Base-by-base conservation (phyloP, 1,284 basidiomycete species). In the Moesziomyces sp. region DNA sequence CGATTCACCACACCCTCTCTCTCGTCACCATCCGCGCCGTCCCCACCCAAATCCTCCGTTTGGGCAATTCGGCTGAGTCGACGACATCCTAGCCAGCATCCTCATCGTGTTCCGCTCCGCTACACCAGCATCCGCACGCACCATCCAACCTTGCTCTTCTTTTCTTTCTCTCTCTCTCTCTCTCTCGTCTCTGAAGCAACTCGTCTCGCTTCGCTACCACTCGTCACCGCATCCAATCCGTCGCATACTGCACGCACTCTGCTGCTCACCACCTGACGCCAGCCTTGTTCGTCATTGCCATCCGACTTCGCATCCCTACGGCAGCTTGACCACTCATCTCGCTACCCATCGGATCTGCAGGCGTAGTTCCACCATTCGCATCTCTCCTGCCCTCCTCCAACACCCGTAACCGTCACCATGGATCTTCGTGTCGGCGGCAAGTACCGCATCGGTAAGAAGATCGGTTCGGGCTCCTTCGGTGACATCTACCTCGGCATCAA, bases 401-500 rank as follows among this genome's bases (percentile, higher is more conserved):
- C 58, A 21, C 50, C 16, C 38, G 18, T 21, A n/a, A 38, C 43
- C 57, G 55, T 46, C 56, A 70, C 44, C 54, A 91, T 97, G 84
- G 95, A 97, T 88, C 91, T 97, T 80, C 90, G 94, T 78, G 95
- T 98, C 46, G 95, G 96, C 82, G 94, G 95, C 85, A 98, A 98
- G 88, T 84, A 83, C 88, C 91, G 96, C 83, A 92, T 99, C 78
- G 97, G 96, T 74, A 98, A 98, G 89, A 99, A 99, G 91, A 98
- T 99, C 83, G 97, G 97, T 78, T 97, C 93, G 48, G 97, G 96
- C 71, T 98, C 96, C 57, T 98, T 98, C 83, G 94, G 96, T 95
- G 96, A 99, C 84, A 99, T 99, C 86, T 99, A 98, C 86, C 92
- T 99, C 68, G 97, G 97, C 71, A 95, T 97, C 86, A 98, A 99